Evolutionary conservation across 805 yeast genomes (phyloP).

Genomic region (Candida railenensis): DNA sequence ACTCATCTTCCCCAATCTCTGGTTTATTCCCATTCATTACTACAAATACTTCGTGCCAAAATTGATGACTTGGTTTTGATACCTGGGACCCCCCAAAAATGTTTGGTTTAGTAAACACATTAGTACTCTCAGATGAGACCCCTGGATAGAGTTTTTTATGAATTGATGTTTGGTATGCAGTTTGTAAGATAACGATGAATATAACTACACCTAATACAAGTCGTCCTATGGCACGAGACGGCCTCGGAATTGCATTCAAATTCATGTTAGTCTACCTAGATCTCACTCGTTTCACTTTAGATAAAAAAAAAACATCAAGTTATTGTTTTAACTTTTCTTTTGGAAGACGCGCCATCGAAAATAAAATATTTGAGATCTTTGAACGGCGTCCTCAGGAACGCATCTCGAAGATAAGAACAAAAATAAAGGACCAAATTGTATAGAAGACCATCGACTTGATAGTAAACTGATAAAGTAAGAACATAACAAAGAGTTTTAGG

Average conservation of each 20-base stretch:
- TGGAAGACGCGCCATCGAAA: too few relatives aligned
- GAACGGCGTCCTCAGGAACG: too few relatives aligned
- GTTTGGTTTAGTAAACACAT: not conserved
- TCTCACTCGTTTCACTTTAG: too few relatives aligned
- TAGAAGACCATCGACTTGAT: too few relatives aligned
- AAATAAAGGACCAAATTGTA: too few relatives aligned
- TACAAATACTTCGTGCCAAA: conserved; percentile 27
- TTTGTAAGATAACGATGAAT: not conserved
- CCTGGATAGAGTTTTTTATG: not conserved
- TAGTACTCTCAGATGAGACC: not conserved
- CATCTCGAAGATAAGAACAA: too few relatives aligned
- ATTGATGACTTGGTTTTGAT: conserved; percentile 14
- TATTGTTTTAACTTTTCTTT: too few relatives aligned
- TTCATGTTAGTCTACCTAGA: too few relatives aligned
- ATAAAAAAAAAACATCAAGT: too few relatives aligned
- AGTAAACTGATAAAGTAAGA: not conserved
- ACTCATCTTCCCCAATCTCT: conserved; percentile 13
- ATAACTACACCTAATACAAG: not conserved
- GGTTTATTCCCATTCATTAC: conserved; percentile 19
- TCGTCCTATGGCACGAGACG: not conserved
- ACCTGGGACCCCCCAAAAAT: not conserved
- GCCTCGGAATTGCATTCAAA: not conserved
- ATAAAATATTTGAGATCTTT: too few relatives aligned
- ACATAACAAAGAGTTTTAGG: not conserved
- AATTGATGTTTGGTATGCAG: conserved; percentile 1